Percentiles rank a stretch among this genome's conserved stretches.
phyloP scores from a whole-genome alignment of 2,329 filamentous ascomycete genomes.

The Talaromyces sp. region DNA sequence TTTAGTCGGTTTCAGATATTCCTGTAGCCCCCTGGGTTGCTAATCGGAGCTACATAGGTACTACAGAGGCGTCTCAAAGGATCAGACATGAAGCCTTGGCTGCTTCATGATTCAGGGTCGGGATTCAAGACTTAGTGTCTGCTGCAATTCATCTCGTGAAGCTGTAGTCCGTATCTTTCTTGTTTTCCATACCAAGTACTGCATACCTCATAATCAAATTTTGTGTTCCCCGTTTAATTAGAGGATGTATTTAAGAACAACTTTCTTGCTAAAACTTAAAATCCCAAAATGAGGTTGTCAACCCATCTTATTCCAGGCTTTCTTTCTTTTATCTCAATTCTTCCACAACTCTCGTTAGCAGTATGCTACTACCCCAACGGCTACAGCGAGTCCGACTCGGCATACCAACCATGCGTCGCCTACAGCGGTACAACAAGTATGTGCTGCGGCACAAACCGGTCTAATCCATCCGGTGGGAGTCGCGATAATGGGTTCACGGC shows the following conservation, averaged over 20 bases:
- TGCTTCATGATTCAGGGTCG: not conserved
- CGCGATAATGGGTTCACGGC: not conserved
- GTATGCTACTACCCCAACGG: not conserved
- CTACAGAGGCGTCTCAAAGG: not conserved
- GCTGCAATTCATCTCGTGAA: not conserved
- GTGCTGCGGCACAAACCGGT: constrained; percentile 5
- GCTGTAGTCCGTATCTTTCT: not conserved
- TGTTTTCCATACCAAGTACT: not conserved
- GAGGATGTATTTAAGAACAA: not conserved
- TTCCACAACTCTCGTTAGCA: not conserved
- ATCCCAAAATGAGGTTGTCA: not conserved
- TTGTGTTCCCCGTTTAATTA: not conserved
- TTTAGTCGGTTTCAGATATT: not conserved
- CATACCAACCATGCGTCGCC: constrained; percentile 3
- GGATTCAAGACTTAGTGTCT: not conserved
- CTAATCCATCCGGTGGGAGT: not conserved
- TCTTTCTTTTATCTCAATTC: not conserved
- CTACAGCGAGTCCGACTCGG: not conserved
- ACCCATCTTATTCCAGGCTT: not conserved
- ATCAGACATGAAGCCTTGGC: not conserved
- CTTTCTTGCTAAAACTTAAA: not conserved
- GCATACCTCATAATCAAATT: not conserved
- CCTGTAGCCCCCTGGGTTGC: not conserved
- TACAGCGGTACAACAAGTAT: not conserved
- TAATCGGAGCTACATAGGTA: not conserved